Conservation (phyloP, 305 asterid genomes). For the Galium porrigens region DNA sequence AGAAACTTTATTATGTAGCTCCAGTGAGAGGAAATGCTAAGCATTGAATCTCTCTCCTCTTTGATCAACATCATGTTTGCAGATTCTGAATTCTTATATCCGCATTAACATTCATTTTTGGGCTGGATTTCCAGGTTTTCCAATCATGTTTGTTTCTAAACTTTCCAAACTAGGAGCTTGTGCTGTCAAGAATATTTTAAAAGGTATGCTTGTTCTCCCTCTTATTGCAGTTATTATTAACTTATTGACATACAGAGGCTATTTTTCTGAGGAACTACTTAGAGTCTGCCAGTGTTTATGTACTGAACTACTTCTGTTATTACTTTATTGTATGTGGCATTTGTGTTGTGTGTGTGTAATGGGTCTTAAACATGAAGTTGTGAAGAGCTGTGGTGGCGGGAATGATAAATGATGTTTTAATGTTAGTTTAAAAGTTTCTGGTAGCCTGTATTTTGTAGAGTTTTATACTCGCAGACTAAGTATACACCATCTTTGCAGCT, state of each 20-base stretch:
- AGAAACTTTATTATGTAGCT: neutral
- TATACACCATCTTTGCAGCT: neutral
- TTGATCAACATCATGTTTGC: neutral
- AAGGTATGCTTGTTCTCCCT: conserved; percentile 7
- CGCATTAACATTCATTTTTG: neutral
- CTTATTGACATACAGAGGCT: neutral
- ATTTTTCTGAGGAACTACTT: neutral
- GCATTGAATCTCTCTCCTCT: neutral
- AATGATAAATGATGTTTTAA: neutral
- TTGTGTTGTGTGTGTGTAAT: neutral
- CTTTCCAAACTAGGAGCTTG: conserved; percentile 16
- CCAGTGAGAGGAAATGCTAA: neutral
- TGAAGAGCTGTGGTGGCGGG: neutral
- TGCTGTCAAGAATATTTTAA: conserved; percentile 15
- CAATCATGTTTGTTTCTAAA: conserved; percentile 14
- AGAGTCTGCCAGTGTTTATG: neutral
- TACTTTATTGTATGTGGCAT: neutral
- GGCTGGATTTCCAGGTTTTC: neutral
- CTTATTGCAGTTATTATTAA: neutral
- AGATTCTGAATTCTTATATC: neutral
- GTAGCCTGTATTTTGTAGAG: neutral
- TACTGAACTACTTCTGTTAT: neutral
- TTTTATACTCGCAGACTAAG: neutral
- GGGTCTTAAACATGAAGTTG: neutral
- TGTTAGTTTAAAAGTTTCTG: neutral